Conservation (phyloP, 257 asterid species). For the Linaria vulgaris region DNA sequence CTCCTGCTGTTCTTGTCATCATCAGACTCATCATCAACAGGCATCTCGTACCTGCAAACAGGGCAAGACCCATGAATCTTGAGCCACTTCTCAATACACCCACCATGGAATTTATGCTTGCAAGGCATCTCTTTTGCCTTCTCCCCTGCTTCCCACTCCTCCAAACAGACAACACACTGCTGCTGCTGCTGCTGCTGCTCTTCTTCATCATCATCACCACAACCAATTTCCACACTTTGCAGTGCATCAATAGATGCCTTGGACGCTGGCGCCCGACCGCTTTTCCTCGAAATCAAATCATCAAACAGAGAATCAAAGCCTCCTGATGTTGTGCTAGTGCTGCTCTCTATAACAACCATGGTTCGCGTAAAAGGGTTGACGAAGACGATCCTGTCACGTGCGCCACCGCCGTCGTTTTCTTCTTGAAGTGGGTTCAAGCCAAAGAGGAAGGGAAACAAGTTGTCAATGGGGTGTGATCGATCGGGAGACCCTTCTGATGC, state of each 20-base stretch:
- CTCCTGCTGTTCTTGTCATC: constrained; percentile 31
- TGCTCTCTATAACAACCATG: constrained; percentile 37
- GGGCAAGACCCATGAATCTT: constrained; percentile 76
- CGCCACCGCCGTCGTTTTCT: not conserved
- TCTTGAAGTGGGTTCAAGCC: constrained; percentile 28
- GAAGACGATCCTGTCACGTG: constrained; percentile 33
- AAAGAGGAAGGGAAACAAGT: constrained; percentile 39
- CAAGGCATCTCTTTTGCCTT: constrained; percentile 73
- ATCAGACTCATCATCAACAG: constrained; percentile 47
- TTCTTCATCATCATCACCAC: constrained; percentile 17
- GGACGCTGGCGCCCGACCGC: constrained; percentile 67
- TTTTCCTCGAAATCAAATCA: constrained; percentile 20
- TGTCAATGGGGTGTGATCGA: too few species aligned
- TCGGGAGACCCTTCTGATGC: too few species aligned
- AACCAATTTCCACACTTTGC: constrained; percentile 36
- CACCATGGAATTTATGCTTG: constrained; percentile 57
- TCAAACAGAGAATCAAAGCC: constrained; percentile 33
- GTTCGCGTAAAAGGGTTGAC: constrained; percentile 56
- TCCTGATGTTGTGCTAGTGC: not conserved
- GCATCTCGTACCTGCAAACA: constrained; percentile 71
- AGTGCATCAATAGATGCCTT: constrained; percentile 65
- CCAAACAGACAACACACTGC: constrained; percentile 66
- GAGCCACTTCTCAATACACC: constrained; percentile 67
- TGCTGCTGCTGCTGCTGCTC: too few species aligned
- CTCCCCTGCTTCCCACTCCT: constrained; percentile 52